Evolutionary conservation across 805 yeast genomes (phyloP), one percentile per base, ranked within the genome.

Genomic region (Cyberlindnera meyerae): DNA sequence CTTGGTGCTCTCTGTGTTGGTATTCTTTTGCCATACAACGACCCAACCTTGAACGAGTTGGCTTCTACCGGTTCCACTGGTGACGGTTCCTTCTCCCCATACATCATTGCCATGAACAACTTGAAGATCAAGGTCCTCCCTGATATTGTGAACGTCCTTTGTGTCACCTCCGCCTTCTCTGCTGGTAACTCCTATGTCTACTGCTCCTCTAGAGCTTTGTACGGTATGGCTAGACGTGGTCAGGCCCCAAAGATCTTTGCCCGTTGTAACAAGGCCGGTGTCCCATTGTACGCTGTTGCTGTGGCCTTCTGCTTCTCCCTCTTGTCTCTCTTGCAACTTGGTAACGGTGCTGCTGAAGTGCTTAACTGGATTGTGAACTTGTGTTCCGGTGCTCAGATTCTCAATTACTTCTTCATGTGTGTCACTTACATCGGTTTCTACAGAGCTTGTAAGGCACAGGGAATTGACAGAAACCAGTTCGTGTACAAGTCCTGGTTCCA

Each of bases 281-380:
- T 82, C 9, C 95, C 95, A 0, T 78, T 78, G 53, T 64, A 67
- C 39, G 73, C 89, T 8, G 88, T 85, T 65, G 45, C 55, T 12
- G 63, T 70, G 12, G 65, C 79, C 4, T 55, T 72, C 33, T 47
- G 60, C 13, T 80, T 84, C 69, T 77, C 86, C 0, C 60, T 78
- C 34, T 56, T 82, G 16, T 74, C 87, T n/a, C 69, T 82, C 40
- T 57, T 82, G 51, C 90, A 81, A 51, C 59, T 79, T 36, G 69
- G 79, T 26, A 63, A 68, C 33, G 61, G 70, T 22, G 70, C 87
- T 24, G 71, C 75, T n/a, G 65, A 68, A 3, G 90, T 82, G 4
- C 66, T 83, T 42, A 68, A 63, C 50, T 83, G 90, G 88, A 69
- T 83, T 31, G 72, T 80, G 37, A 79, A 80, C 48, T 62, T 83